phyloP scores from a whole-genome alignment of 805 yeast species.

The Lipomyces kockii region DNA sequence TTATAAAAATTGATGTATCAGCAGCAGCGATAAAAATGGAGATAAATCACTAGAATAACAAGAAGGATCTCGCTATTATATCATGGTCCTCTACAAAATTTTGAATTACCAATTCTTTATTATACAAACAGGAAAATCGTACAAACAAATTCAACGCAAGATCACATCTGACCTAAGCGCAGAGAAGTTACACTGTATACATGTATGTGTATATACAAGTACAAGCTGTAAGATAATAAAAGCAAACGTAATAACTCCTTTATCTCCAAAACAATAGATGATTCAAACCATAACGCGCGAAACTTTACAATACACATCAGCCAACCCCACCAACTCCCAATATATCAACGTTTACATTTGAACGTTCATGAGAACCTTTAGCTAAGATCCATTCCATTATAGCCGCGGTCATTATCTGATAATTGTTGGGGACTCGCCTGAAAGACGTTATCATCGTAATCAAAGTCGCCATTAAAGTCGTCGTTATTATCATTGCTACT shows the following conservation, averaged over 20 bases:
- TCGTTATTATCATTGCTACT: constrained; percentile 13
- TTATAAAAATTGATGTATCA: too few species aligned
- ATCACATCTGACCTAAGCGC: neutral
- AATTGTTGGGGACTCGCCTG: constrained; percentile 27
- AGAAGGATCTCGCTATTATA: too few species aligned
- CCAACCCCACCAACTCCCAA: neutral
- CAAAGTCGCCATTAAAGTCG: constrained; percentile 31
- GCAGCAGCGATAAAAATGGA: too few species aligned
- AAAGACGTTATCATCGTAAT: constrained; percentile 34
- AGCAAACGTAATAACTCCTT: constrained; percentile 3
- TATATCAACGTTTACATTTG: neutral
- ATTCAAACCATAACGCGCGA: neutral
- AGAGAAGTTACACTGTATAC: neutral
- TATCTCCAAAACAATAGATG: constrained; percentile 1
- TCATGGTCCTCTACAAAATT: neutral
- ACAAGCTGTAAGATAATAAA: neutral
- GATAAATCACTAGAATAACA: too few species aligned
- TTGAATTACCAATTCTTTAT: neutral
- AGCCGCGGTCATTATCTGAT: constrained; percentile 16
- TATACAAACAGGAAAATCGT: neutral
- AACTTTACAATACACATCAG: neutral
- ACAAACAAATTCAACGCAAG: neutral
- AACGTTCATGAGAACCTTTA: neutral
- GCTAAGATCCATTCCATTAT: constrained; percentile 27
- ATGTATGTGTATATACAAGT: neutral